Evolutionary conservation across 371 early-diverging fungal genomes (phyloP), one percentile per base, ranked within the genome.

Genomic region (Saksenaea oblongispora): DNA sequence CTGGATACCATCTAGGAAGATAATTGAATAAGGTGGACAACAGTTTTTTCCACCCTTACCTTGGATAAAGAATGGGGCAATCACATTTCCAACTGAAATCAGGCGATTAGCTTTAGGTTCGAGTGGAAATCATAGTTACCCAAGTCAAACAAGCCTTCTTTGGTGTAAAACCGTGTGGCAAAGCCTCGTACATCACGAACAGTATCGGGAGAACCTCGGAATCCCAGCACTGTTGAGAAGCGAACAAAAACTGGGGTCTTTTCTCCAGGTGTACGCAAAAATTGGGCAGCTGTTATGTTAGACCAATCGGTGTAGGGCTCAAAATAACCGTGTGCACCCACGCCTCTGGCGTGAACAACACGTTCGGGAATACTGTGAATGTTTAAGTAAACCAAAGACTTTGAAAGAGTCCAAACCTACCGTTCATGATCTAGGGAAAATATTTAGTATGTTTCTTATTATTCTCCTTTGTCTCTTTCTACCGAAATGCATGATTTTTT

Each of bases 151-250:
- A 75, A 75, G 22, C 87, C 87, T 70, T 87, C 85, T 4, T 84
- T 84, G 0, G 87, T 87, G 62, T 84, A 87, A 64, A 87, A 83
- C 24, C 84, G 81, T 27, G 78, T 64, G 28, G 87, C 83, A 62
- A 87, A 87, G 4, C 87, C 87, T 47, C 83, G 82, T 11, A 77
- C 79, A 57, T 87, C 86, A 39, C 87, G 73, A 1, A 76, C 84
- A 9, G 84, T 82, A 63, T 86, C 86, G 9, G 81, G 60, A 3
- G 80, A 76, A 17, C 86, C 84, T 11, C 70, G 47, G n/a, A 56
- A 66, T n/a, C 86, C 84, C 18, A 75, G 58, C 0, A 85, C 84
- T 51, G 84, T 86, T 3, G 86, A 86, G 64, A 87, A 76, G 11
- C 87, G 80, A 9, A 74, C 71, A 75, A 87, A 87, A 0, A 76